Evolutionary conservation across 2,329 filamentous ascomycete species (phyloP).

Genomic region (Cyphellophora europaea): DNA sequence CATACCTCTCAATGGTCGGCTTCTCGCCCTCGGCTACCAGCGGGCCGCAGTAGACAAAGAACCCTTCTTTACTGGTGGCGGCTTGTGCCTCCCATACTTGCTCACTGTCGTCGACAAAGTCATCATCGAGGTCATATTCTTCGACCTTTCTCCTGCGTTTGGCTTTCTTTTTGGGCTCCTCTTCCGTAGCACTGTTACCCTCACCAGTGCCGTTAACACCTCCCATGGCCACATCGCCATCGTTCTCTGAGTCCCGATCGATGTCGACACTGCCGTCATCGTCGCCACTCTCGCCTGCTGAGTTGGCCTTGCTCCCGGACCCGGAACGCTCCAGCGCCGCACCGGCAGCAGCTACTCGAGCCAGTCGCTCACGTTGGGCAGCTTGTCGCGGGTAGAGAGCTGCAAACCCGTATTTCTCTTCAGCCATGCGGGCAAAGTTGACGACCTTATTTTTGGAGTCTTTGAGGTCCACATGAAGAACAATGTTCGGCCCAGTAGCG

Average conservation of each 20-base stretch:
- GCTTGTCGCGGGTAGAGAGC: conserved; percentile 86
- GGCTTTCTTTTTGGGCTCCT: conserved; percentile 63
- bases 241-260: conserved; percentile 54
- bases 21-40: conserved; percentile 82
- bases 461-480: conserved; percentile 71
- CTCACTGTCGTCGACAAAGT: conserved; percentile 82
- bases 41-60: conserved; percentile 95
- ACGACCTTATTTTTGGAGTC: conserved; percentile 83
- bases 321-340: conserved; percentile 63
- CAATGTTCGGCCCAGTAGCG: conserved; percentile 60
- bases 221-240: conserved; percentile 34
- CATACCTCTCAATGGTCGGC: conserved; percentile 52
- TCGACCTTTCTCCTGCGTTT: conserved; percentile 59
- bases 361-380: conserved; percentile 76
- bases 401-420: conserved; percentile 89
- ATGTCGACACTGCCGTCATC: conserved; percentile 87
- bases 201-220: conserved; percentile 39
- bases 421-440: conserved; percentile 89
- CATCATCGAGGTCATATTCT: conserved; percentile 58
- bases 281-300: conserved; percentile 41
- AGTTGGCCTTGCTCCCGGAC: conserved; percentile 48
- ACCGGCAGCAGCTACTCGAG: conserved; percentile 80
- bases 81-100: conserved; percentile 92
- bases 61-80: conserved; percentile 87
- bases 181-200: conserved; percentile 45